phyloP scores from a whole-genome alignment of 306 rosid genomes.

The Glycyrrhiza uralensis region DNA sequence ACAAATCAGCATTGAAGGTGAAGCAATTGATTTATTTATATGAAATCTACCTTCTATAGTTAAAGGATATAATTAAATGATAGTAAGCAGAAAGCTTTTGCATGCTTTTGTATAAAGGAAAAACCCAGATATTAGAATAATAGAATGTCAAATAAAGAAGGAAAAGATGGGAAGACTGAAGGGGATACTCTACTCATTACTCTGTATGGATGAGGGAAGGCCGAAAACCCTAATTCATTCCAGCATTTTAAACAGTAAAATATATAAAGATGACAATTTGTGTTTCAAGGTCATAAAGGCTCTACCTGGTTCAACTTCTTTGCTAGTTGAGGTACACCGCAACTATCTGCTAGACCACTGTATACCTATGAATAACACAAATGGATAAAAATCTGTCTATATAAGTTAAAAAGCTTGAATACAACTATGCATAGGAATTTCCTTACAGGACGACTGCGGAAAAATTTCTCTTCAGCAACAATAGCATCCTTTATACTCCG shows the following conservation, averaged over 20 bases:
- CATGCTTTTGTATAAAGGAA: neutral
- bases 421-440: conserved; percentile 6
- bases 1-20: neutral
- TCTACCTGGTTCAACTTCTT: conserved; percentile 94
- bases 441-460: conserved; percentile 93
- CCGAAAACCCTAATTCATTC: neutral
- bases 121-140: neutral
- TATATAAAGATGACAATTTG: neutral
- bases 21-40: neutral
- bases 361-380: conserved; percentile 60
- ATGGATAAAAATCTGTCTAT: neutral
- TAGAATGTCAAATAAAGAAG: neutral
- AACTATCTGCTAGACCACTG: conserved; percentile 81
- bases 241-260: conserved; percentile 10
- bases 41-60: neutral
- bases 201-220: neutral
- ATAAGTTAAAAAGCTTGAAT: conserved; percentile 4
- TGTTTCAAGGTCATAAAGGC: neutral
- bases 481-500: conserved; percentile 96
- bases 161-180: neutral
- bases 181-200: conserved; percentile 1
- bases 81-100: neutral
- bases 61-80: neutral
- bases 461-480: conserved; percentile 83
- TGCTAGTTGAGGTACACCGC: conserved; percentile 96